Conservation (phyloP, 2,329 filamentous ascomycete genomes). For the Fusarium musae region DNA sequence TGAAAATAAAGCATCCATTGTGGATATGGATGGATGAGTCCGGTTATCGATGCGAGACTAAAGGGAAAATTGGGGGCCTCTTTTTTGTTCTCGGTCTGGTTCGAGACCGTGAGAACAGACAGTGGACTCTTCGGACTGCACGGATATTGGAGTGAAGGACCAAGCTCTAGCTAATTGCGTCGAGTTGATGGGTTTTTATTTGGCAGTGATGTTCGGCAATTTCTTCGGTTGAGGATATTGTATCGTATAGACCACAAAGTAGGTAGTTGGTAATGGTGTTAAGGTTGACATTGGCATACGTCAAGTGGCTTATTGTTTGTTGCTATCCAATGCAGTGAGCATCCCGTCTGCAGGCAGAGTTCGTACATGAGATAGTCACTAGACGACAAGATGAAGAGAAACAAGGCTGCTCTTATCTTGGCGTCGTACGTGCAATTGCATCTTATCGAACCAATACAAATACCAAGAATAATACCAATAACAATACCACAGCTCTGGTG, state of each 20-base stretch:
- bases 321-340: neutral
- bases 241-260: neutral
- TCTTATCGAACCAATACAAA: neutral
- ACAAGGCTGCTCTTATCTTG: constrained; percentile 12
- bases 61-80: neutral
- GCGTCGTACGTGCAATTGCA: constrained; percentile 13
- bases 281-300: constrained; percentile 18
- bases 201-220: neutral
- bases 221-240: neutral
- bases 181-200: neutral
- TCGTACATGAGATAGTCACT: neutral
- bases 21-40: constrained; percentile 1
- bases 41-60: constrained; percentile 22
- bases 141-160: neutral
- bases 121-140: constrained; percentile 2
- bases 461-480: neutral
- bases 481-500: neutral
- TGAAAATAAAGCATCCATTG: neutral
- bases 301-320: neutral
- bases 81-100: neutral
- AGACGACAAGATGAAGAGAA: neutral
- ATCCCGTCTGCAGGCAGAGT: neutral
- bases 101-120: constrained; percentile 2
- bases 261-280: neutral
- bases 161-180: neutral